Evolutionary conservation across 352 stramenopile genomes (phyloP), one percentile per base, ranked within the genome.

Genomic region (Globisporangium mamillatum): DNA sequence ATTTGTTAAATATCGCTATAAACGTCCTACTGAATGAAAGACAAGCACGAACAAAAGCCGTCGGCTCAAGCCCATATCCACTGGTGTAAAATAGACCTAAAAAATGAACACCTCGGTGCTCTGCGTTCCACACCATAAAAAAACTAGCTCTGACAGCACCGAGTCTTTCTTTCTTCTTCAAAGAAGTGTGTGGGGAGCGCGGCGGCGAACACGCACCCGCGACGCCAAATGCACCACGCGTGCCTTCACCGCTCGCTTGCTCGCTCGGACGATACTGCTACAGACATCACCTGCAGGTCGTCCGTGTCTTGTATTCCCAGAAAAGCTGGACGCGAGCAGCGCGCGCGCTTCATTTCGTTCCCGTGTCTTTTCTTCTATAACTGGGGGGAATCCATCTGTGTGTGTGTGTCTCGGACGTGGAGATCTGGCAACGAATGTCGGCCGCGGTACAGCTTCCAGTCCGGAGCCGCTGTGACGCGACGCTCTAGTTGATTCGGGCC

Each of bases 401-500:
- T 41, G 25, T 25, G 16, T 60, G 27, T 41, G 25, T 57, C 52
- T 60, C 54, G 7, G 27, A 6, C 4, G 12, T 38, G 27, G 27
- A 32, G 27, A n/a, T 16, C 16, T 3, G 14, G 4, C 53, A 14
- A 10, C 53, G 25, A 16, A 12, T 18, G 18, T 24, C 29, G 24
- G 27, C 27, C 27, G 27, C 4, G 27, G 29, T 32, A 2, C 9
- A 18, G 54, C 27, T n/a, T 9, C 16, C 29, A 36, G 7, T 38
- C 16, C 54, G 14, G 54, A 25, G 16, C 16, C 16, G 25, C 24
- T 41, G 36, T 14, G 29, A 12, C 4, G 25, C 1, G 27, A 48
- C 1, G 9, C 22, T 68, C 67, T 92, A 94, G 72, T 92, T 95
- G 80, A 95, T 95, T n/a, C 86, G 86, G 8, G 86, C 86, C 20